Evolutionary conservation across 1,284 basidiomycete species (phyloP), one percentile per base, ranked within the genome.

Genomic region (Amylostereum chailletii): DNA sequence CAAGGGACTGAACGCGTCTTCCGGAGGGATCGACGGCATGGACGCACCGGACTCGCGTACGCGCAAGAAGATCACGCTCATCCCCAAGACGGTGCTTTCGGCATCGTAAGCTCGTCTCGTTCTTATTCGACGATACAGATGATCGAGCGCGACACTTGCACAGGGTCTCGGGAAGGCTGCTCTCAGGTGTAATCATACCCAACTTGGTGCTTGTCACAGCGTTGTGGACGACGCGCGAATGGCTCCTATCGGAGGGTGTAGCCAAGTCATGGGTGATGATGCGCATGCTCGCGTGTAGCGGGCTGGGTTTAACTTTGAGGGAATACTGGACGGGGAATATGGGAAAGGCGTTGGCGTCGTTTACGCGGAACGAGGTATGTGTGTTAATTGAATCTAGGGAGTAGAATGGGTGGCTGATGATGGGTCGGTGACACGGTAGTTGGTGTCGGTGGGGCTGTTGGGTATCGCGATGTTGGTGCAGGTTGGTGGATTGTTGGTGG

Each of bases 221-320:
- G 6, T 65, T 85, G 40, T 75, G 79, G 62, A 72, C 76, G 2
- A 71, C 75, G 39, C 86, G 83, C 64, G 81, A 81, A 57, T 79
- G 77, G 68, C 62, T 86, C 2, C 65, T 88, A 44, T 69, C 75
- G 27, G 72, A 74, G 45, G 79, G 86, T 63, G 73, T 82, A 26
- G 82, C 82, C 8, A 75, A 83, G 4, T 83, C 86, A 60, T 87
- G 85, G 86, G 69, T 85, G 26, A 69, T 83, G 32, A 81, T 86
- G 66, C 69, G 85, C 53, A 71, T 85, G 41, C 67, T 88, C 47
- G 82, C 81, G 3, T 78, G 78, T 56, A 81, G 77, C 34, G 83
- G 75, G 27, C 58, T 86, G 46, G 79, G 76, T 26, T 72, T 77
- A 42, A 53, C 84, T 34, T 62, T 76, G 10, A 80, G 82, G 79